These are phyloP conservation scores for Neonectria ditissima DNA, from an alignment of 2,329 filamentous ascomycete species.

Conservation along the genomic window DNA sequence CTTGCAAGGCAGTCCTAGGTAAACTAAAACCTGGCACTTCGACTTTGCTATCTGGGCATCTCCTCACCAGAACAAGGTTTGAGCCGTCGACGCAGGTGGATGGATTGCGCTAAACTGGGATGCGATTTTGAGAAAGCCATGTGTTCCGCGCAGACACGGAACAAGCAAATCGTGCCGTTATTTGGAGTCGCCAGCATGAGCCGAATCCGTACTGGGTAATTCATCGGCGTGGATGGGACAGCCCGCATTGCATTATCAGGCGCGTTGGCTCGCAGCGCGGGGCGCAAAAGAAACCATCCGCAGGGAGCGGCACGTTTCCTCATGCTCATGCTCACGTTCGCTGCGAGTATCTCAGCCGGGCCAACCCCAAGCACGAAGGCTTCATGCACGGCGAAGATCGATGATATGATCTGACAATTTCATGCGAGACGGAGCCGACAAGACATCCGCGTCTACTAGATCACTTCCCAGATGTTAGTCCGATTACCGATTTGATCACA, in stretches of 20 bases:
- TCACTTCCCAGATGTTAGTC: neutral
- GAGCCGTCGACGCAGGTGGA: slow-evolving; percentile 3
- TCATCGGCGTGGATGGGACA: neutral
- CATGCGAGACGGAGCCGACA: neutral
- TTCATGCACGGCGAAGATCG: slow-evolving; percentile 7
- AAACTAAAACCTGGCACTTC: neutral
- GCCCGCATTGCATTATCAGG: slow-evolving; percentile 22
- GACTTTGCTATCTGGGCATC: slow-evolving; percentile 2
- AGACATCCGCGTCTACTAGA: neutral
- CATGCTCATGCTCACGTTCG: neutral
- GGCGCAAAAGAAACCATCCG: slow-evolving; percentile 11
- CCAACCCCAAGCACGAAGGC: slow-evolving; percentile 4
- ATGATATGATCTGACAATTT: slow-evolving; percentile 1
- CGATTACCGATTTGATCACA: neutral
- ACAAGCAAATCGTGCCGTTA: neutral
- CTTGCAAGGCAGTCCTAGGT: neutral
- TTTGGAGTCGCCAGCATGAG: neutral
- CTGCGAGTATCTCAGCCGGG: neutral
- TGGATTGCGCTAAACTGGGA: slow-evolving; percentile 21
- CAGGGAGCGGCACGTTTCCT: slow-evolving; percentile 9
- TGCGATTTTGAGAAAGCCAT: slow-evolving; percentile 30
- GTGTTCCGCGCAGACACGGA: slow-evolving; percentile 1
- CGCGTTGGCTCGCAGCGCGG: slow-evolving; percentile 13
- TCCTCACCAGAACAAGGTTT: slow-evolving; percentile 27
- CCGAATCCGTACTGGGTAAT: neutral